Evolutionary conservation across 345 rosid species (phyloP).

Genomic region (Viola odorata): DNA sequence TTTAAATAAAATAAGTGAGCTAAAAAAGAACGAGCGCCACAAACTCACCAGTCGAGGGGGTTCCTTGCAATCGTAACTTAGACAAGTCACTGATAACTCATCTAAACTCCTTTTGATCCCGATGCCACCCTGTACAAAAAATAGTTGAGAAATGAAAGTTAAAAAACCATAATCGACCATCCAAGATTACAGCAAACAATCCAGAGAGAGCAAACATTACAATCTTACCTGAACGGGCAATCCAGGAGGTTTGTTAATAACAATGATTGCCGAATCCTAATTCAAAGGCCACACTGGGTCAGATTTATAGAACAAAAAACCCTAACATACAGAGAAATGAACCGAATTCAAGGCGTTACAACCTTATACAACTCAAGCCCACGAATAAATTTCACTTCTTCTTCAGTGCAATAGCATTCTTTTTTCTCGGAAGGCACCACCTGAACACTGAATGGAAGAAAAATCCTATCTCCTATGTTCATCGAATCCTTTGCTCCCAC

Average conservation of each 20-base stretch:
- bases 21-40: background rate
- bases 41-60: conserved; percentile 85
- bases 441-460: conserved; percentile 56
- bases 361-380: conserved; percentile 80
- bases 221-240: conserved; percentile 80
- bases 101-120: conserved; percentile 78
- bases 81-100: conserved; percentile 65
- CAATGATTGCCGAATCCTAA: conserved; percentile 76
- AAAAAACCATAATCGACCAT: background rate
- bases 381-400: conserved; percentile 58
- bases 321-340: background rate
- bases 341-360: conserved; percentile 9
- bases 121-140: conserved; percentile 65
- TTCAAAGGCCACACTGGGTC: conserved; percentile 14
- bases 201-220: background rate
- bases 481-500: conserved; percentile 72
- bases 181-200: background rate
- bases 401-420: conserved; percentile 38
- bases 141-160: background rate
- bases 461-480: conserved; percentile 66
- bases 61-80: conserved; percentile 53
- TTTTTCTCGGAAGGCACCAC: conserved; percentile 39
- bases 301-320: conserved; percentile 9
- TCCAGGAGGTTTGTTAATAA: conserved; percentile 83
- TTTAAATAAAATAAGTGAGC: background rate